Conservation (phyloP, 176 grass and related monocot genomes). For the Phoenix roebelenii region DNA sequence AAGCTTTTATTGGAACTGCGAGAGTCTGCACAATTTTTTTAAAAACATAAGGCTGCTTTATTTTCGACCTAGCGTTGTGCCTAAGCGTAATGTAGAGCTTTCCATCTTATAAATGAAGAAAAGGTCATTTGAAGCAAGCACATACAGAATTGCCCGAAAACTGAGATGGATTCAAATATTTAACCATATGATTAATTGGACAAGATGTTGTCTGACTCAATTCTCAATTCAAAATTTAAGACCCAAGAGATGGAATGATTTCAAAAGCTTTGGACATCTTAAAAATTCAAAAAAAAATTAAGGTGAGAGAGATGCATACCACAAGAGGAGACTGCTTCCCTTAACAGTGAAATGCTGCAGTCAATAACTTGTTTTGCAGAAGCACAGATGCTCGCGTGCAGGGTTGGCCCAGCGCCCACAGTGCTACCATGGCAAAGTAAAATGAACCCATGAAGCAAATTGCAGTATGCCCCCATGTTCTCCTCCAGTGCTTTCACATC, state of each 20-base stretch:
- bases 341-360: conserved; percentile 71
- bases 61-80: too few relatives aligned
- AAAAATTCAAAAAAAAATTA: not conserved
- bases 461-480: conserved; percentile 70
- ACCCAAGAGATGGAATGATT: not conserved
- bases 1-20: conserved; percentile 28
- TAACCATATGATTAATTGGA: too few relatives aligned
- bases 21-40: conserved; percentile 37
- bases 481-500: conserved; percentile 53
- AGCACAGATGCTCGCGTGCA: conserved; percentile 54
- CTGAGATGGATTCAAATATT: too few relatives aligned
- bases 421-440: conserved; percentile 75
- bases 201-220: too few relatives aligned
- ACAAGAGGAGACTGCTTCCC: conserved; percentile 54
- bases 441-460: conserved; percentile 76
- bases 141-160: too few relatives aligned
- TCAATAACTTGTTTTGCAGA: conserved; percentile 56
- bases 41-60: conserved; percentile 1
- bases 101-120: too few relatives aligned
- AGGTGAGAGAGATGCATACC: conserved; percentile 29
- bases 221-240: too few relatives aligned
- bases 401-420: conserved; percentile 61
- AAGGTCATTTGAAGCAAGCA: too few relatives aligned
- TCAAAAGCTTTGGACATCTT: not conserved
- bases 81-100: too few relatives aligned